phyloP scores from a whole-genome alignment of 345 rosid species.

The Brassica napus region DNA sequence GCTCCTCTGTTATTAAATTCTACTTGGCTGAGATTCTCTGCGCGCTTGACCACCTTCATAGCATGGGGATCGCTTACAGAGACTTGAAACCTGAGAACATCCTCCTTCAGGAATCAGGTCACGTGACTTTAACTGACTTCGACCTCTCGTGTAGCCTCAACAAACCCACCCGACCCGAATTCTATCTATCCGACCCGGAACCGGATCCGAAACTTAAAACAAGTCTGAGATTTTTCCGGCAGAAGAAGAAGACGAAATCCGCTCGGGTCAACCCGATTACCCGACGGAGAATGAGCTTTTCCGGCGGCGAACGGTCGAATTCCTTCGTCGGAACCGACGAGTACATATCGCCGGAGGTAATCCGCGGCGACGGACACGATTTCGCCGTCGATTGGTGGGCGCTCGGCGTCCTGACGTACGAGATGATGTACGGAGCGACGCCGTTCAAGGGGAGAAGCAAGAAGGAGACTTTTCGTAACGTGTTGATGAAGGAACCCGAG shows the following conservation, averaged over 20 bases:
- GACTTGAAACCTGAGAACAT: slow-evolving; percentile 95
- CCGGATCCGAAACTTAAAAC: slow-evolving; percentile 16
- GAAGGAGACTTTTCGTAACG: slow-evolving; percentile 86
- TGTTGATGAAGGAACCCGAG: slow-evolving; percentile 56
- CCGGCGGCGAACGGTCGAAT: slow-evolving; percentile 58
- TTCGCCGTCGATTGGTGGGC: slow-evolving; percentile 99
- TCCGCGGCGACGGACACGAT: slow-evolving; percentile 86
- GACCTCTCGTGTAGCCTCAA: slow-evolving; percentile 76
- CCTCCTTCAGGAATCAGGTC: slow-evolving; percentile 79
- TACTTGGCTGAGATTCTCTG: slow-evolving; percentile 82
- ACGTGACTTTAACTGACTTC: slow-evolving; percentile 90
- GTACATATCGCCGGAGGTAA: slow-evolving; percentile 89
- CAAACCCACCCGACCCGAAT: slow-evolving; percentile 36
- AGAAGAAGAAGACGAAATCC: slow-evolving; percentile 59
- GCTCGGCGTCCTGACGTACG: slow-evolving; percentile 74
- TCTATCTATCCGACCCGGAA: slow-evolving; percentile 31
- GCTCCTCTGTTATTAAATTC: slow-evolving; percentile 70
- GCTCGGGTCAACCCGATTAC: slow-evolving; percentile 87
- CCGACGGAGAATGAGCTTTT: slow-evolving; percentile 56
- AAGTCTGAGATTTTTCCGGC: slow-evolving; percentile 36
- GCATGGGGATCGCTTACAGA: slow-evolving; percentile 74
- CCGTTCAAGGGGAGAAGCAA: slow-evolving; percentile 74
- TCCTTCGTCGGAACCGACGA: slow-evolving; percentile 96
- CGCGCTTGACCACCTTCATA: slow-evolving; percentile 82
- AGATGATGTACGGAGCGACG: slow-evolving; percentile 78